Evolutionary conservation across 768 basidiomycete species (phyloP), one percentile per base, ranked within the genome.

Genomic region (Hebeloma cylindrosporum): DNA sequence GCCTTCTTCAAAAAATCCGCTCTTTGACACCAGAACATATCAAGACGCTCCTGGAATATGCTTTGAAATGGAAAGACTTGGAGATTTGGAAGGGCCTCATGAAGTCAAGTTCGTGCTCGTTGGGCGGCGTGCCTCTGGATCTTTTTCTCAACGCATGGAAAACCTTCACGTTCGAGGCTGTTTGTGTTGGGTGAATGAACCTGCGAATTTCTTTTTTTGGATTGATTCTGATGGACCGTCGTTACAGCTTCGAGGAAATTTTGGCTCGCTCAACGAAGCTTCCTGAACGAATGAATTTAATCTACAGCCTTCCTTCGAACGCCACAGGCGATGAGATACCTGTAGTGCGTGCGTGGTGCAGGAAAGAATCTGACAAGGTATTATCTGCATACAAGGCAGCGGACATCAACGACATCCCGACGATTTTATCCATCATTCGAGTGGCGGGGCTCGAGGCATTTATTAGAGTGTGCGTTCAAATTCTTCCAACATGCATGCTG

Each of bases 61-160:
- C 63, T 13, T 13, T 65, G 20, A 53, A 54, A 31, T 64, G 64
- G 64, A 58, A 59, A 11, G 60, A 62, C 34, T 18, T 54, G 5
- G 44, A 46, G 11, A 52, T 60, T 34, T 68, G 62, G 65, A 60
- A 63, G 20, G 28, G 32, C n/a, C n/a, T 61, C 9, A 48, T 59
- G 22, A 52, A 47, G 42, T 42, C 44, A 16, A 43, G 43, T n/a
- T 45, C 47, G 11, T 54, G 35, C n/a, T 36, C 50, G 10, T 42
- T 57, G 16, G 29, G 18, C 11, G 46, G 44, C 18, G 45, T 49
- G 28, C 46, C 47, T 14, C 23, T 40, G 9, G 48, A 60, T 6
- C 23, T 46, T 7, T 38, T 61, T 14, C 26, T 54, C 23, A 39
- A 50, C 14, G 58, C 56, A 13, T 59, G 58, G 52, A 51, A 56